Evolutionary conservation across 2,329 filamentous ascomycete genomes (phyloP).

Genomic region (Fusarium denticulatum): DNA sequence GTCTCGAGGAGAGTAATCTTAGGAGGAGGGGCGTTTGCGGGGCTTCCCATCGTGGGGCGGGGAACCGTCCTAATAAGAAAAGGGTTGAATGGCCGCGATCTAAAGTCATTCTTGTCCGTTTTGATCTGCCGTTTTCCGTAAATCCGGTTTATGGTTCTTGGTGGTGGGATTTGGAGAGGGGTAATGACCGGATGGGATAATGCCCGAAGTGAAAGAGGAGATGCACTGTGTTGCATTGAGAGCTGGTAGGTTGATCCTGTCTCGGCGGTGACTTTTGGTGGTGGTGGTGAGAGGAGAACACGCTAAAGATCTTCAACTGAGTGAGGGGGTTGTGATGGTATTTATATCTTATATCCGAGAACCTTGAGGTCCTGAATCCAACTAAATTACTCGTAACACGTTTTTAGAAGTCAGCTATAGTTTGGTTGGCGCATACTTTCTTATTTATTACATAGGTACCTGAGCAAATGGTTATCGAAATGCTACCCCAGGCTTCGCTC

Average conservation of each 20-base stretch:
- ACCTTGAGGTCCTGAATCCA: background rate
- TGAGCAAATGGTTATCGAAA: background rate
- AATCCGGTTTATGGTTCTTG: background rate
- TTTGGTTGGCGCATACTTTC: background rate
- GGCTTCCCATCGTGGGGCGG: slow-evolving; percentile 22
- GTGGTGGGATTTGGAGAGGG: slow-evolving; percentile 16
- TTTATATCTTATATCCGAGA: background rate
- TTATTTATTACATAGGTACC: background rate
- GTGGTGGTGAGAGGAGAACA: background rate
- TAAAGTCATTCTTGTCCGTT: slow-evolving; percentile 8
- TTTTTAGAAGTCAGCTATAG: background rate
- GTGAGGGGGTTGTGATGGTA: background rate
- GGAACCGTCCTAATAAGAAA: slow-evolving; percentile 12
- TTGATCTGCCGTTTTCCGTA: slow-evolving; percentile 13
- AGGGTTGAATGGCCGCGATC: slow-evolving; percentile 14
- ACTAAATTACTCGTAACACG: background rate
- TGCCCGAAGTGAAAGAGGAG: background rate
- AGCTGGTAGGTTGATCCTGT: background rate
- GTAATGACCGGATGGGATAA: background rate
- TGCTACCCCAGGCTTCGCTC: background rate
- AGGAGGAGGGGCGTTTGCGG: slow-evolving; percentile 31
- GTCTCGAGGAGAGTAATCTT: background rate
- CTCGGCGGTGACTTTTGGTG: background rate
- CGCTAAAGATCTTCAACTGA: background rate
- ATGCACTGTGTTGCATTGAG: slow-evolving; percentile 15